A percentile compares a stretch with the other conserved stretches of the same genome.
Conservation (phyloP, 805 yeast species). For the Saturnispora diversa region DNA sequence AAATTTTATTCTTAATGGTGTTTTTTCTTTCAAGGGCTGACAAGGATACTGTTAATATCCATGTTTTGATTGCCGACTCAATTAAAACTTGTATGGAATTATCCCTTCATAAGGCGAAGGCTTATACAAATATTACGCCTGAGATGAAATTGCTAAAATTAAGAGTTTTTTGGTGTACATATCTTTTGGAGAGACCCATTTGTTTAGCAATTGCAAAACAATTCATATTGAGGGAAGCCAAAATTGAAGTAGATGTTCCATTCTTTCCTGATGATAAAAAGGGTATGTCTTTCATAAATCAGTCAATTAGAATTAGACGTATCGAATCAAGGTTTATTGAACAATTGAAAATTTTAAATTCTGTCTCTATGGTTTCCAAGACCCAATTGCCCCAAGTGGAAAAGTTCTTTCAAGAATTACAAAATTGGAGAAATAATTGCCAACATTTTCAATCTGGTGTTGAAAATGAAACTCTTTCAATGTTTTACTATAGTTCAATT, state of each 20-base stretch:
- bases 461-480: constrained; percentile 51
- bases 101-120: constrained; percentile 30
- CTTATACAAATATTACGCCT: constrained; percentile 28
- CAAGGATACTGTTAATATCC: constrained; percentile 46
- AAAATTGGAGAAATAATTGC: constrained; percentile 48
- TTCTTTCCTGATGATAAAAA: constrained; percentile 35
- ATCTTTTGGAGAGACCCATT: constrained; percentile 52
- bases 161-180: constrained; percentile 59
- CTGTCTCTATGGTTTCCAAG: constrained; percentile 24
- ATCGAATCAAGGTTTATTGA: constrained; percentile 55
- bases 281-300: constrained; percentile 42
- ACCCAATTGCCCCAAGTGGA: constrained; percentile 44
- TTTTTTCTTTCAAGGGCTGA: constrained; percentile 54
- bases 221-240: constrained; percentile 43
- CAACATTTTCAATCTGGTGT: constrained; percentile 39
- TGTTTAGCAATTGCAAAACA: constrained; percentile 56
- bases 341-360: constrained; percentile 35
- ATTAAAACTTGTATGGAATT: constrained; percentile 37
- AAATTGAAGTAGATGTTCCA: constrained; percentile 42
- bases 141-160: constrained; percentile 33
- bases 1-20: constrained; percentile 44
- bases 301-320: constrained; percentile 47
- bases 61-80: constrained; percentile 46
- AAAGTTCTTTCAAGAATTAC: constrained; percentile 44
- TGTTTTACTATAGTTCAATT: constrained; percentile 54